These are phyloP conservation scores for Spinacia oleracea DNA, from an alignment of 179 eudicot genomes.

Conservation along the genomic window DNA sequence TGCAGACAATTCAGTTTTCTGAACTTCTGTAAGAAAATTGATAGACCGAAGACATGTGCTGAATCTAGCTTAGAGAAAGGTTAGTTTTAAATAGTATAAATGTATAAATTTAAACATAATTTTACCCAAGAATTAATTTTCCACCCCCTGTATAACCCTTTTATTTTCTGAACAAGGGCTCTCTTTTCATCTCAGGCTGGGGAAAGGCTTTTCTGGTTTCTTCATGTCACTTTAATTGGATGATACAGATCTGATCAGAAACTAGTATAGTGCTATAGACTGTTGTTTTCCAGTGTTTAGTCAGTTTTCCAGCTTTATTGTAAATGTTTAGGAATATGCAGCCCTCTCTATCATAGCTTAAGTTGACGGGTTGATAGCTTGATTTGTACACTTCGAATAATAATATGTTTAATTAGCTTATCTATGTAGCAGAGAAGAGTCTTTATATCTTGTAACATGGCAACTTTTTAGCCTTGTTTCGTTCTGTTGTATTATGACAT, in stretches of 20 bases:
- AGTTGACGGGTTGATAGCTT: not conserved
- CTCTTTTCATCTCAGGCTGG: no score
- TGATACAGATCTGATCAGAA: conserved; percentile 13
- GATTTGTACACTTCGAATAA: conserved; percentile 24
- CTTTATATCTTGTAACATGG: conserved; percentile 1
- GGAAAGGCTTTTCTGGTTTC: not conserved
- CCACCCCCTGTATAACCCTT: no score
- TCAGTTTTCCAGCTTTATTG: conserved; percentile 24
- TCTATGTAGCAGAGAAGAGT: not conserved
- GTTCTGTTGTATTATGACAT: not conserved
- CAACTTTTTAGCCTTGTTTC: not conserved
- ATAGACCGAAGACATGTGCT: no score
- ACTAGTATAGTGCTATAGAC: no score
- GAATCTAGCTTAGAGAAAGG: not conserved
- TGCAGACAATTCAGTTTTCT: not conserved
- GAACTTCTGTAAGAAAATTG: no score
- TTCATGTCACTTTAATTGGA: not conserved
- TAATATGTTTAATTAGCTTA: conserved; percentile 2
- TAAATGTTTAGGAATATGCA: conserved; percentile 34
- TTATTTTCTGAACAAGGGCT: no score
- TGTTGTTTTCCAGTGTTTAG: not conserved
- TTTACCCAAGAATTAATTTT: no score
- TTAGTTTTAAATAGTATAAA: not conserved
- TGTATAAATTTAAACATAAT: not conserved
- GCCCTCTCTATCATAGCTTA: conserved; percentile 13